Conservation (phyloP, 805 yeast genomes). For the Komagataella phaffii region DNA sequence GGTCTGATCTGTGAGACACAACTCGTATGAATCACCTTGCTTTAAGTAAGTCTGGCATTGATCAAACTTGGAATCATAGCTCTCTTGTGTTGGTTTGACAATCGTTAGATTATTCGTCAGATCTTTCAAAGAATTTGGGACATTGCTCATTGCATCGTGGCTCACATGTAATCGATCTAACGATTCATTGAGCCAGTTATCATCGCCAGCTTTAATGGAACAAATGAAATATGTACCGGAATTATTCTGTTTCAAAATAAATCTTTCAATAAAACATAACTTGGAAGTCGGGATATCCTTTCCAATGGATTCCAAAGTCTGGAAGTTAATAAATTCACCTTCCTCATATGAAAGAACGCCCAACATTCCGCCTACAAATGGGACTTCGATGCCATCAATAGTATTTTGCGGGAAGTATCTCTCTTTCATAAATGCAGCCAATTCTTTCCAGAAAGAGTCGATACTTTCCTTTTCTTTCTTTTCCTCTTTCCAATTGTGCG, state of each 20-base stretch:
- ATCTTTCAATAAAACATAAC: conserved; percentile 55
- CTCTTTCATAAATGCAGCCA: conserved; percentile 35
- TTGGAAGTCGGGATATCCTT: conserved; percentile 56
- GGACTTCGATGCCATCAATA: conserved; percentile 21
- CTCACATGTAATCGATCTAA: conserved; percentile 1
- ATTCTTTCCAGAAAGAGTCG: conserved; percentile 35
- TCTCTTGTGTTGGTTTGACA: conserved; percentile 33
- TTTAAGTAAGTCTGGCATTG: conserved; percentile 55
- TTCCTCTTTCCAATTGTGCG: conserved; percentile 16
- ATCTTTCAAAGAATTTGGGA: not conserved
- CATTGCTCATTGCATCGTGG: not conserved
- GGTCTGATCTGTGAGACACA: conserved; percentile 77
- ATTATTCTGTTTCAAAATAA: conserved; percentile 39
- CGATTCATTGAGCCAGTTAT: conserved; percentile 20
- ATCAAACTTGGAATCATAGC: conserved; percentile 42
- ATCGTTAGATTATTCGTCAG: conserved; percentile 13
- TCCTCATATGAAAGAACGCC: conserved; percentile 87
- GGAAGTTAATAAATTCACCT: conserved; percentile 35
- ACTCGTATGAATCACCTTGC: conserved; percentile 85
- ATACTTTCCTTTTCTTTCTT: not conserved
- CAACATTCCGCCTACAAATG: conserved; percentile 84
- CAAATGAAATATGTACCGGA: conserved; percentile 34
- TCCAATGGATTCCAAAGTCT: conserved; percentile 24
- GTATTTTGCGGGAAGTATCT: not conserved
- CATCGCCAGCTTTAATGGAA: conserved; percentile 30